Conservation (phyloP, 768 basidiomycete species). For the Termitomyces eurrhizus region DNA sequence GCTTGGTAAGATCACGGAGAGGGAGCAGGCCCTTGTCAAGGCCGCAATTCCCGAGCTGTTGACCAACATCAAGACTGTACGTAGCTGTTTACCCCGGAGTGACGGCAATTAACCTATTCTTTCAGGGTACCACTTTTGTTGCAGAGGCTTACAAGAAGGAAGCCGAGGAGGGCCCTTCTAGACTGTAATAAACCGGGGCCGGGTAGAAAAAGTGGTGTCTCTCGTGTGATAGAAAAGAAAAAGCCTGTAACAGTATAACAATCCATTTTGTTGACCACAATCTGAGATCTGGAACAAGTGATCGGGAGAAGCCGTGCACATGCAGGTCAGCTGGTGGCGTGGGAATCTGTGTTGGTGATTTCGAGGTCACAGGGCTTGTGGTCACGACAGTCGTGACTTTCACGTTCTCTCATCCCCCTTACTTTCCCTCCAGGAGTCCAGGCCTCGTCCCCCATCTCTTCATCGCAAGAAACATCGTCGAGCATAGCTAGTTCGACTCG, state of each 20-base stretch:
- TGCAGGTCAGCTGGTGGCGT: constrained; percentile 24
- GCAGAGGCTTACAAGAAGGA: constrained; percentile 31
- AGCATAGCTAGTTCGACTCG: background rate
- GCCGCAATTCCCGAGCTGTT: constrained; percentile 79
- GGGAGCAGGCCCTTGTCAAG: constrained; percentile 72
- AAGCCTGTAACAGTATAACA: constrained; percentile 9
- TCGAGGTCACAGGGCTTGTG: constrained; percentile 26
- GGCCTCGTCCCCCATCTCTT: constrained; percentile 3
- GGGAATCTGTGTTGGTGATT: constrained; percentile 20
- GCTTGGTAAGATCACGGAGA: constrained; percentile 70
- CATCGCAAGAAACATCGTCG: background rate
- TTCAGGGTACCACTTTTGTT: constrained; percentile 34
- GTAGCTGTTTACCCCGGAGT: constrained; percentile 16
- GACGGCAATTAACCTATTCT: background rate
- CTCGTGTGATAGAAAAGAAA: constrained; percentile 6
- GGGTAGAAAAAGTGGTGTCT: constrained; percentile 3
- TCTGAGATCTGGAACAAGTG: background rate
- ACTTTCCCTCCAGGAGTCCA: constrained; percentile 9
- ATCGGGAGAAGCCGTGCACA: constrained; percentile 9
- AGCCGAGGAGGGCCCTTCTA: constrained; percentile 20
- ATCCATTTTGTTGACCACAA: background rate
- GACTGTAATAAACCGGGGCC: constrained; percentile 10
- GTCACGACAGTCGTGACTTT: constrained; percentile 29
- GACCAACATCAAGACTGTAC: constrained; percentile 67
- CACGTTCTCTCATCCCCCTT: constrained; percentile 23